A percentile compares a stretch with the other conserved stretches of the same genome.
phyloP scores from a whole-genome alignment of 2,329 filamentous ascomycete genomes.

The Pseudocercospora fuligena region DNA sequence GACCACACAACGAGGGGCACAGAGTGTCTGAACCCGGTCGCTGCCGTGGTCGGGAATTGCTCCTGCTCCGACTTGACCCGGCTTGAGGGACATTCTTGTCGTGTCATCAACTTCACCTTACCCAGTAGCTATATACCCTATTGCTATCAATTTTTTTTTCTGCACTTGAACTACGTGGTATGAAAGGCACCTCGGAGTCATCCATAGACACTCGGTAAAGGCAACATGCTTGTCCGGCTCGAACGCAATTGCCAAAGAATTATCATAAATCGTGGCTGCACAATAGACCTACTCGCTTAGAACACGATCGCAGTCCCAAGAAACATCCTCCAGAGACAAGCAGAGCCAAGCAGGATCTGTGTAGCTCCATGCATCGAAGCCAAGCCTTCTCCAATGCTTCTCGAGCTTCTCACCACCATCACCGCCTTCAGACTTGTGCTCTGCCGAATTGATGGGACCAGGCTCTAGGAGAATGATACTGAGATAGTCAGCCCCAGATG shows the following conservation, averaged over 20 bases:
- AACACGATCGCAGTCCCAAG: background rate
- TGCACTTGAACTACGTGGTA: too few relatives aligned
- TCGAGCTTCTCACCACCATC: constrained; percentile 27
- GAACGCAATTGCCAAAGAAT: too few relatives aligned
- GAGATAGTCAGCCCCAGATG: background rate
- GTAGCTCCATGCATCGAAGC: constrained; percentile 30
- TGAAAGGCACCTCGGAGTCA: too few relatives aligned
- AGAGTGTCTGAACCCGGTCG: background rate
- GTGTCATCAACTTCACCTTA: background rate
- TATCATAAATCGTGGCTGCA: background rate
- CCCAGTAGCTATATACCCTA: too few relatives aligned
- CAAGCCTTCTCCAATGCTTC: constrained; percentile 27
- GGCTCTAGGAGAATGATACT: constrained; percentile 27
- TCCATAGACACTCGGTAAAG: too few relatives aligned
- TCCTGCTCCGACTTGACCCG: background rate
- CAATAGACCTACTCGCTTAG: background rate
- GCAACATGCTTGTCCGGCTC: too few relatives aligned
- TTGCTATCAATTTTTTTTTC: too few relatives aligned
- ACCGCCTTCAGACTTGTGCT: background rate
- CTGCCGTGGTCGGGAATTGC: constrained; percentile 1
- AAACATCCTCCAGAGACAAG: constrained; percentile 17
- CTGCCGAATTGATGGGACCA: constrained; percentile 14
- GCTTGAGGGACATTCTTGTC: background rate
- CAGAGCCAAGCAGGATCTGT: constrained; percentile 31
- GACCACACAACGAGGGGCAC: constrained; percentile 6